Evolutionary conservation across 306 rosid genomes (phyloP), one percentile per base, ranked within the genome.

Genomic region (Prinsepia uniflora): DNA sequence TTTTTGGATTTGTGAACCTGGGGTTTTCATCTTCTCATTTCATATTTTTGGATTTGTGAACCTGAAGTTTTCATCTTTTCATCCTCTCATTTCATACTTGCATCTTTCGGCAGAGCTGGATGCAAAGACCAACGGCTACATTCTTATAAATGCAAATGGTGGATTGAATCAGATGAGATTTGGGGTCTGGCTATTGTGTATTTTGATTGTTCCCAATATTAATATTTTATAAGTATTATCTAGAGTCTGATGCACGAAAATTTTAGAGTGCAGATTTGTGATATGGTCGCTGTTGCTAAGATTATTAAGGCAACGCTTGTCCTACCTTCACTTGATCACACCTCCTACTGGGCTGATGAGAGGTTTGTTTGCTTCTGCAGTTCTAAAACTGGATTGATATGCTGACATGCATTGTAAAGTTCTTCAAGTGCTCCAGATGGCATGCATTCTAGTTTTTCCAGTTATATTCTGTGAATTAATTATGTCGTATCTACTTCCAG

Each of bases 121-220:
- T 76, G 75, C 64, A 8, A 87, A 87, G 86, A 89, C 83, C 75
- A 91, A 87, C 52, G 99, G 97, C 36, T 94, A 87, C 83, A 80
- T 94, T 82, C 88, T 94, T 69, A 78, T 89, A 70, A 94, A 91
- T 86, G 99, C 97, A 20, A 94, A 94, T 17, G 99, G 99, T n/a
- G 99, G 99, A 76, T 77, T 94, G 86, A 94, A 94, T 82, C 99
- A 94, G 92, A 94, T 94, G 99, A 94, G 99, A 87, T 94, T 94
- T 89, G 99, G 99, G 97, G 99, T 94, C 84, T 86, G 96, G 69
- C 75, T 80, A 41, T 78, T 77, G 49, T 74, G 73, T 79, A 72
- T 81, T 84, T 79, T 80, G 63, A 41, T 87, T 70, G 19, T 68
- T 81, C 53, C 45, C 40, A 11, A 22, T 41, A n/a, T 17, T 54